These are phyloP conservation scores for Paramecium primaurelia DNA, from an alignment of 73 alveolate species.

Conservation along the genomic window DNA sequence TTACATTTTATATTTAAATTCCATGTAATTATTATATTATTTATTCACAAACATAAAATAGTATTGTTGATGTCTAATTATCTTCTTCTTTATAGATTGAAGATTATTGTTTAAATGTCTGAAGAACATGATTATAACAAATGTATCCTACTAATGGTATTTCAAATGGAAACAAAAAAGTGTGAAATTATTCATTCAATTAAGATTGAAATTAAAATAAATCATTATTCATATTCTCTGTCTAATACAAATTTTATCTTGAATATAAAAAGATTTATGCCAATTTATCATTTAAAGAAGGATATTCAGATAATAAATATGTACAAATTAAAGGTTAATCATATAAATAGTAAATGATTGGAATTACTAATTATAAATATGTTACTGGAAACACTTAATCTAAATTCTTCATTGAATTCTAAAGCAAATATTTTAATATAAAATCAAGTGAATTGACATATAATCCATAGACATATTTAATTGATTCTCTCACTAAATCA, in stretches of 20 bases:
- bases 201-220: not conserved
- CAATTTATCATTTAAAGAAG: constrained; percentile 28
- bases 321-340: constrained; percentile 43
- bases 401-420: constrained; percentile 5
- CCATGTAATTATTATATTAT: not conserved
- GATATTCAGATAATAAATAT: not conserved
- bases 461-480: constrained; percentile 55
- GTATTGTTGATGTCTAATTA: not conserved
- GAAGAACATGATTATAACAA: constrained; percentile 3
- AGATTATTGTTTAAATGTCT: constrained; percentile 21
- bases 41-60: constrained; percentile 35
- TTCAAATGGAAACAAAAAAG: not conserved
- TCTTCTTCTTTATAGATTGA: not conserved
- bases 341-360: constrained; percentile 43
- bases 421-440: not conserved
- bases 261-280: constrained; percentile 1
- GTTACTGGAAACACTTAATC: constrained; percentile 6
- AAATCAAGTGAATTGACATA: constrained; percentile 30
- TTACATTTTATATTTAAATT: not conserved
- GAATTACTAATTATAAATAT: constrained; percentile 33
- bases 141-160: constrained; percentile 5
- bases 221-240: not conserved
- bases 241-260: not conserved
- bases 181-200: constrained; percentile 28
- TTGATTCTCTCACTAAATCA: constrained; percentile 56